Base-by-base conservation (phyloP, 352 stramenopile genomes). In the Globisporangium paroecandrum region DNA sequence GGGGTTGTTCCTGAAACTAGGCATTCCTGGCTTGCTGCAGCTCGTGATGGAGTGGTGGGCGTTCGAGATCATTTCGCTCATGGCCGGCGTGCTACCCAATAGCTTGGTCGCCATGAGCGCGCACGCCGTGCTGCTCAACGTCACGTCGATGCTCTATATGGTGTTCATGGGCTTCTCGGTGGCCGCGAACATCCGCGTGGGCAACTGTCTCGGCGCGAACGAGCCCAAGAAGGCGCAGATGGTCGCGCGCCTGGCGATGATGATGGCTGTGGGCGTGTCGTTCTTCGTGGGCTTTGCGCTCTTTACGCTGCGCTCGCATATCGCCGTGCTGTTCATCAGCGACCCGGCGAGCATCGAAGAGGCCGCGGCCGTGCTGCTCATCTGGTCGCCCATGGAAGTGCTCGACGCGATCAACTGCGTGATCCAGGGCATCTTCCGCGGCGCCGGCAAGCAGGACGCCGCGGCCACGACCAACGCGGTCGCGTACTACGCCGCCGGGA, bases 401-500 rank as follows among this genome's bases (percentile, higher is more conserved):
- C 65, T 79, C 9, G 77, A 85, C 68, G 70, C 73, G 15, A 58
- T 81, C 20, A 81, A 85, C 60, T 53, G 29, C 8, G 58, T 72
- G 13, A 63, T 60, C 27, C 73, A 81, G 60, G 77, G 75, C 22
- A 68, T 83, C 49, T 79, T 85, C 62, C 70, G 74, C 20, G 77
- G 64, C 27, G 70, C 64, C 20, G 77, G 77, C 25, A 62, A 70
- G 46, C 77, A 85, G 58, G 61, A 70, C 25, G 56, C 76, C 1
- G 68, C 68, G 20, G 77, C 77, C 22, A 69, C 62, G 29, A 70
- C 64, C 3, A 85, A 82, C 15, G 76, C 86, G 12, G 73, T 90
- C 15, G 87, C 84, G 1, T 95, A 92, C 68, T 97, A 93, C 68
- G 64, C 79, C 1, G 78, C 91, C 8, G 87, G 89, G 18, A 77